These are phyloP conservation scores for Garcia nutans DNA, from an alignment of 345 rosid genomes.

Conservation along the genomic window DNA sequence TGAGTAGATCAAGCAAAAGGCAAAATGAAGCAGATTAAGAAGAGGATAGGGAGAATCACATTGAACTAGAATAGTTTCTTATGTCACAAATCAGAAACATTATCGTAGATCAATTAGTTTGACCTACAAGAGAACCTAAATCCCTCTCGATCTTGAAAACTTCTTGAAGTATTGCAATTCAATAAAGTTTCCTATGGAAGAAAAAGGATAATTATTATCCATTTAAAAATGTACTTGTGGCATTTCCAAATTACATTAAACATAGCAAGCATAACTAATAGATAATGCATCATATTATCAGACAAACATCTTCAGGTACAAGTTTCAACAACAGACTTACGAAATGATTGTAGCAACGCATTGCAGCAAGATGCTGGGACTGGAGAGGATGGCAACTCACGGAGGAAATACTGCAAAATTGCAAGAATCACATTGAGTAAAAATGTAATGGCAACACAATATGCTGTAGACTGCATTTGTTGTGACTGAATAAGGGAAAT, in stretches of 20 bases:
- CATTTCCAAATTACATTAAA: not conserved
- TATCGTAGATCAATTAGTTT: too few relatives aligned
- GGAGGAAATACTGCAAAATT: conserved; percentile 70
- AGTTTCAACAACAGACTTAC: conserved; percentile 54
- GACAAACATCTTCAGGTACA: conserved; percentile 19
- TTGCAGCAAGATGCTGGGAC: conserved; percentile 99
- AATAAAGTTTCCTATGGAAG: not conserved
- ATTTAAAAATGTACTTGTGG: not conserved
- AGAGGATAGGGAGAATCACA: not conserved
- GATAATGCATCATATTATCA: not conserved
- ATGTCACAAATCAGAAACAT: not conserved
- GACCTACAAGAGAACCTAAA: not conserved
- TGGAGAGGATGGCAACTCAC: conserved; percentile 97
- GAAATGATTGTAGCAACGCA: conserved; percentile 88
- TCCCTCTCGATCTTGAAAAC: not conserved
- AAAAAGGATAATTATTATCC: not conserved
- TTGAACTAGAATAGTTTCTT: not conserved
- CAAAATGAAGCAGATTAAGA: not conserved
- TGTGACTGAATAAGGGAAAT: conserved; percentile 12
- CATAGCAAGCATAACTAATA: not conserved
- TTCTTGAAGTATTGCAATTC: not conserved
- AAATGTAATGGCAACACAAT: conserved; percentile 1
- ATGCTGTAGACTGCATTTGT: conserved; percentile 10
- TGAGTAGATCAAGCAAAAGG: not conserved
- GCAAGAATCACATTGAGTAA: conserved; percentile 20